Percentiles rank a stretch among this genome's conserved stretches.
phyloP scores from a whole-genome alignment of 257 asterid species.

The Solanum ahanhuiri region DNA sequence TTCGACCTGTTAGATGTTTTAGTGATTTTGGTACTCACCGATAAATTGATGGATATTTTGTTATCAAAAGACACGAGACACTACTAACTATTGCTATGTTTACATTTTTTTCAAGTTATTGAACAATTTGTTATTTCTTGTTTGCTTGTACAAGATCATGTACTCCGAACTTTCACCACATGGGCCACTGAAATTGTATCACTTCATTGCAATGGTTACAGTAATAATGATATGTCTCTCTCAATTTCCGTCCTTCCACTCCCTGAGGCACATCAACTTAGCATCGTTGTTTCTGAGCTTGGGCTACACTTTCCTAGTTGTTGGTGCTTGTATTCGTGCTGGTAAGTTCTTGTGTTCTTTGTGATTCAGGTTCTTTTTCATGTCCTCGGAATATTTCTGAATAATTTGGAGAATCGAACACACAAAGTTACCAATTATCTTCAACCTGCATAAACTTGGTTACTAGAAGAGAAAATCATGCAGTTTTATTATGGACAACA shows the following conservation, averaged over 20 bases:
- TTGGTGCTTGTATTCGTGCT: constrained; percentile 77
- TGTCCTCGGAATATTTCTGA: not conserved
- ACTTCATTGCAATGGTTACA: constrained; percentile 88
- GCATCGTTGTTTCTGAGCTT: constrained; percentile 72
- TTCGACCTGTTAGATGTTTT: not conserved
- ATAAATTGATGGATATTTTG: not conserved
- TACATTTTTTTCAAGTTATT: not conserved
- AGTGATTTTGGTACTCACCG: not conserved
- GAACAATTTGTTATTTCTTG: not conserved
- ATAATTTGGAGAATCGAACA: not conserved
- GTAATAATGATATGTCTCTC: constrained; percentile 73
- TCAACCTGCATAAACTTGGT: not conserved
- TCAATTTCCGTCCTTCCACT: constrained; percentile 91
- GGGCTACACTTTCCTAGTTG: constrained; percentile 78
- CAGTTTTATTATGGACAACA: not conserved
- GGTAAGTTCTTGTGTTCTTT: constrained; percentile 22
- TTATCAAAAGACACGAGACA: not conserved
- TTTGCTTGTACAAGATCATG: constrained; percentile 52
- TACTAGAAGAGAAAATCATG: not conserved
- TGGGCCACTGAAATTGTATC: constrained; percentile 65
- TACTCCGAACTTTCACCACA: constrained; percentile 59
- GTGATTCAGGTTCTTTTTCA: not conserved
- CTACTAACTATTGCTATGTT: not conserved
- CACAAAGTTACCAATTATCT: not conserved
- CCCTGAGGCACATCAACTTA: constrained; percentile 83